These are phyloP conservation scores for Globisporangium yorkense DNA, from an alignment of 352 stramenopile species.

Conservation along the genomic window DNA sequence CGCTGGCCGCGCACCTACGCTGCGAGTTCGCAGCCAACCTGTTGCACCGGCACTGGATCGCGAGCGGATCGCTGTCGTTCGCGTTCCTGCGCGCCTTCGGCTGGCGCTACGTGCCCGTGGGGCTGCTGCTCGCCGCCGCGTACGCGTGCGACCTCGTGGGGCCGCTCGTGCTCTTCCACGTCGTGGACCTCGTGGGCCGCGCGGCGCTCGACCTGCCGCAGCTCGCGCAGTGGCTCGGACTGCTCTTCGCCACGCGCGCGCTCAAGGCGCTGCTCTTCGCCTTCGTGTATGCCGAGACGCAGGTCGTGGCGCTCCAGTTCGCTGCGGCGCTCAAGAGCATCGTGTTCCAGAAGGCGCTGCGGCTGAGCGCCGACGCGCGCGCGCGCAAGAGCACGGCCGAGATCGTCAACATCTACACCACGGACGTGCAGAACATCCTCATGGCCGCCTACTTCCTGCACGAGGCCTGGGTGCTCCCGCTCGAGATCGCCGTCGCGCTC, in stretches of 20 bases:
- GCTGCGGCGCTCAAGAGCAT: conserved; percentile 63
- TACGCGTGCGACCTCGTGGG: conserved; percentile 54
- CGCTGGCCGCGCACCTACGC: conserved; percentile 32
- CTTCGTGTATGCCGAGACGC: conserved; percentile 56
- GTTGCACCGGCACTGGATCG: conserved; percentile 55
- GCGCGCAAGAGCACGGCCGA: conserved; percentile 33
- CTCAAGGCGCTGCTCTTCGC: conserved; percentile 58
- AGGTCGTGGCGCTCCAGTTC: conserved; percentile 57
- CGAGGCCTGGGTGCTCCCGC: conserved; percentile 56
- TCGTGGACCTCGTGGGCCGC: conserved; percentile 40
- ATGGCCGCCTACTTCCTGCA: conserved; percentile 63
- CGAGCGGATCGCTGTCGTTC: conserved; percentile 39
- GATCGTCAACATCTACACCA: conserved; percentile 52
- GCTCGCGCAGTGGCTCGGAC: conserved; percentile 52
- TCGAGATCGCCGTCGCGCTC: conserved; percentile 45
- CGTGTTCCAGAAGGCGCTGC: conserved; percentile 68
- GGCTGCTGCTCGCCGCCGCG: conserved; percentile 28
- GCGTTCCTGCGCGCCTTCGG: conserved; percentile 53
- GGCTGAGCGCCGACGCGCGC: conserved; percentile 27
- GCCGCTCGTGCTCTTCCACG: conserved; percentile 58
- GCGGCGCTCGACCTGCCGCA: conserved; percentile 17
- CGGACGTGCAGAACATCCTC: conserved; percentile 55
- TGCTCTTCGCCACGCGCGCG: conserved; percentile 54
- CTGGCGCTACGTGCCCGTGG: conserved; percentile 35
- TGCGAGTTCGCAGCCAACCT: conserved; percentile 40